Conservation (phyloP, 129 eudicot genomes). For the Centrapalus pauciflorus region DNA sequence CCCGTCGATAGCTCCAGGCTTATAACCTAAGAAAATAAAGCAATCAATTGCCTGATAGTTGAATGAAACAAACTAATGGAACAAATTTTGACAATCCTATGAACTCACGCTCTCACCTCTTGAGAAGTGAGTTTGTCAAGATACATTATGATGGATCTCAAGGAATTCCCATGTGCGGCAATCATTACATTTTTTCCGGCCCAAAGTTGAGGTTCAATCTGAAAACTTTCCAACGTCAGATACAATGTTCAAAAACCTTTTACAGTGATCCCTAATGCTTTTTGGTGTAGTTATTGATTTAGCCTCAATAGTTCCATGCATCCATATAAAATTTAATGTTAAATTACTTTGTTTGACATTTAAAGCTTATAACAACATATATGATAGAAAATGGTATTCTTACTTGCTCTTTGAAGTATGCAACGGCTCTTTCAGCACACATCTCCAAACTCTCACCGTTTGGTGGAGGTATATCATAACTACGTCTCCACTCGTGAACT, state of each 20-base stretch:
- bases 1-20: conserved; percentile 96
- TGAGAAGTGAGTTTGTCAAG: conserved; percentile 92
- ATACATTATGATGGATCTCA: conserved; percentile 98
- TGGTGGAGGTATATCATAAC: conserved; percentile 98
- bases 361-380: no score
- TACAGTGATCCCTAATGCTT: no score
- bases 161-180: conserved; percentile 98
- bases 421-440: conserved; percentile 99
- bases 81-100: not conserved
- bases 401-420: conserved; percentile 81
- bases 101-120: conserved; percentile 46
- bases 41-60: not conserved
- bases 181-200: conserved; percentile 93
- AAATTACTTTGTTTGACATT: not conserved
- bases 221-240: conserved; percentile 25
- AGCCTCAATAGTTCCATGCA: no score
- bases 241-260: not conserved
- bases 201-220: conserved; percentile 89
- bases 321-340: no score
- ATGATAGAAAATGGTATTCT: not conserved
- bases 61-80: not conserved
- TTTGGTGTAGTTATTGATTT: no score
- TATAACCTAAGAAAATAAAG: conserved; percentile 54
- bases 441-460: conserved; percentile 98
- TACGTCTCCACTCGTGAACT: conserved; percentile 97